A percentile compares a stretch with the other conserved stretches of the same genome.
phyloP scores from a whole-genome alignment of 129 eudicot genomes.

The Logfia minima region DNA sequence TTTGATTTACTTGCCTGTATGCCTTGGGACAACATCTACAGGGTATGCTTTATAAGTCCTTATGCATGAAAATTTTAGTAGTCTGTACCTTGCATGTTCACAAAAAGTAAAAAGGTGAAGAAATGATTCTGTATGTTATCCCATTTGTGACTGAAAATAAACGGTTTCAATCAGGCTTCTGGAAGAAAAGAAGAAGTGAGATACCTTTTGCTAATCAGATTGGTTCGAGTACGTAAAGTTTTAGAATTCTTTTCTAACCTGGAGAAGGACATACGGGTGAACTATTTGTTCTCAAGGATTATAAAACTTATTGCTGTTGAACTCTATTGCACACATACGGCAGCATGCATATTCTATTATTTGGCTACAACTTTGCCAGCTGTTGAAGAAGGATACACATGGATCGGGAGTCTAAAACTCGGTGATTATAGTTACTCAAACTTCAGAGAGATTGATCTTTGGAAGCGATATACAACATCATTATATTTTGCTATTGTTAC shows the following conservation, averaged over 20 bases:
- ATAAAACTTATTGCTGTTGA: conserved; percentile 79
- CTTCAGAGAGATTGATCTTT: conserved; percentile 82
- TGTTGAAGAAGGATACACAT: conserved; percentile 88
- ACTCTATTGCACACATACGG: conserved; percentile 93
- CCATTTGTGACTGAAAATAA: conserved; percentile 9
- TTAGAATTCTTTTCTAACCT: conserved; percentile 51
- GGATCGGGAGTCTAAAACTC: conserved; percentile 87
- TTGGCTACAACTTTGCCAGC: conserved; percentile 86
- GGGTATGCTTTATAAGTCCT: conserved; percentile 46
- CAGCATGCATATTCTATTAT: conserved; percentile 95
- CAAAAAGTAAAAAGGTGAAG: too few relatives aligned
- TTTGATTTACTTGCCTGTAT: conserved; percentile 73
- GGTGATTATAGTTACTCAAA: conserved; percentile 80
- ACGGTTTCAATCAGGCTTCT: conserved; percentile 51
- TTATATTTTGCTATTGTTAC: conserved; percentile 90
- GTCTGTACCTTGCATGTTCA: not conserved
- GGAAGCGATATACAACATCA: conserved; percentile 78
- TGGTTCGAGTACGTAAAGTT: conserved; percentile 77
- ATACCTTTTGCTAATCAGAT: conserved; percentile 71
- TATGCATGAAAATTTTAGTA: not conserved
- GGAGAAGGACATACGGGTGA: conserved; percentile 88
- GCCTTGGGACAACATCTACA: conserved; percentile 93
- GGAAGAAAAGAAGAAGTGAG: conserved; percentile 84
- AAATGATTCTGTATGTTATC: too few relatives aligned
- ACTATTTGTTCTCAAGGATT: conserved; percentile 82